phyloP scores from a whole-genome alignment of 768 basidiomycete genomes.

The Galerina marginata region DNA sequence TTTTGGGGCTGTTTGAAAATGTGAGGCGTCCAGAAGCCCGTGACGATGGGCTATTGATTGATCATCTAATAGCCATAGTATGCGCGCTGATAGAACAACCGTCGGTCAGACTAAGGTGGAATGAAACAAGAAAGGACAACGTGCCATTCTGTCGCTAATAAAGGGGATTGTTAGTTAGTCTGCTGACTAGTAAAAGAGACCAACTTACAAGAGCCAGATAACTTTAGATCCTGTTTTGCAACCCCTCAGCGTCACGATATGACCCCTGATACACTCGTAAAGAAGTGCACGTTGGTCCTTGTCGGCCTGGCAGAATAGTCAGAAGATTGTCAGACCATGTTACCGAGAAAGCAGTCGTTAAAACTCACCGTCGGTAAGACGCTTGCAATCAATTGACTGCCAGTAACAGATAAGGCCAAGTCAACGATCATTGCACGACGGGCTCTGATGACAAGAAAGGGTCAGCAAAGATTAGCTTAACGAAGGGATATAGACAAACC shows the following conservation, averaged over 20 bases:
- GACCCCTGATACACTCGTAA: slow-evolving; percentile 86
- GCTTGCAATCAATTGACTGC: slow-evolving; percentile 85
- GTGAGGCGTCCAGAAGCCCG: not conserved
- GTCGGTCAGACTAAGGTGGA: slow-evolving; percentile 9
- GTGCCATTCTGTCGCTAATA: slow-evolving; percentile 48
- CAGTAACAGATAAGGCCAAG: slow-evolving; percentile 80
- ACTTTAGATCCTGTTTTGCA: slow-evolving; percentile 92
- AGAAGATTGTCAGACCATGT: slow-evolving; percentile 8
- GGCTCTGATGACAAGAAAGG: slow-evolving; percentile 33
- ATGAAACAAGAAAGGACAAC: not conserved
- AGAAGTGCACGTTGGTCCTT: slow-evolving; percentile 84
- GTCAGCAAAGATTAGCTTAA: not conserved
- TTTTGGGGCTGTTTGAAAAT: slow-evolving; percentile 11
- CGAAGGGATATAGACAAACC: slow-evolving; percentile 44
- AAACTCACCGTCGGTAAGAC: slow-evolving; percentile 73
- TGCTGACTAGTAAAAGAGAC: not conserved
- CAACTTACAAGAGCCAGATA: slow-evolving; percentile 81
- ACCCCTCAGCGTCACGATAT: slow-evolving; percentile 88
- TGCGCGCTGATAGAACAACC: slow-evolving; percentile 37
- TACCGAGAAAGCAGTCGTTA: not conserved
- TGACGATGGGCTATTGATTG: slow-evolving; percentile 1
- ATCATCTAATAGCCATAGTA: slow-evolving; percentile 47
- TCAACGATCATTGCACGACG: slow-evolving; percentile 88
- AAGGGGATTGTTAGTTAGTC: slow-evolving; percentile 3
- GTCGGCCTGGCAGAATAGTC: slow-evolving; percentile 59